A percentile compares a stretch with the other conserved stretches of the same genome.
phyloP scores from a whole-genome alignment of 2,329 filamentous ascomycete genomes.

The Aspergillus viridinutans region DNA sequence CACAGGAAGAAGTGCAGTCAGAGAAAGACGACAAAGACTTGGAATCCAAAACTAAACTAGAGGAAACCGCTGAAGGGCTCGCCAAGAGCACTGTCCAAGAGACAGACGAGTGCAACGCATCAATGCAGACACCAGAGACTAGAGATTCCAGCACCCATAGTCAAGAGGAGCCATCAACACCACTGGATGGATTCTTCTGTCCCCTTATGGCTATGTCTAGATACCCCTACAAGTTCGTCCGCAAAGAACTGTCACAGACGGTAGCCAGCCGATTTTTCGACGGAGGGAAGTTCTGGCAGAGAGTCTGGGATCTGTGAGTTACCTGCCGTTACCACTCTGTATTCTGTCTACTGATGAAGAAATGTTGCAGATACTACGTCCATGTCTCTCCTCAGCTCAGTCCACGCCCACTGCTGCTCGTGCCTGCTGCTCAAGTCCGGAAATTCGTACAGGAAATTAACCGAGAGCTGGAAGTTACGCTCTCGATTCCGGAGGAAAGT shows the following conservation, averaged over 20 bases:
- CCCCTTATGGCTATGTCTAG: slow-evolving; percentile 36
- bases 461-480: slow-evolving; percentile 41
- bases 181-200: slow-evolving; percentile 32
- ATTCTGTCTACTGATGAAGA: background rate
- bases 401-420: slow-evolving; percentile 59
- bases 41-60: background rate
- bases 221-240: slow-evolving; percentile 42
- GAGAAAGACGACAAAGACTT: background rate
- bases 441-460: slow-evolving; percentile 64
- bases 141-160: background rate
- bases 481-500: slow-evolving; percentile 56
- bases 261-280: slow-evolving; percentile 40
- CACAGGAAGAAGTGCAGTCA: background rate
- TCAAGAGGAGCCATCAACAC: background rate
- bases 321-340: background rate
- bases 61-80: background rate
- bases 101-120: background rate
- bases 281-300: slow-evolving; percentile 45
- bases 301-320: slow-evolving; percentile 73
- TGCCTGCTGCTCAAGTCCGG: slow-evolving; percentile 63
- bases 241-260: slow-evolving; percentile 25
- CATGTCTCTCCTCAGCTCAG: slow-evolving; percentile 48
- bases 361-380: slow-evolving; percentile 59
- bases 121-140: background rate
- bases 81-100: background rate